Evolutionary conservation across 73 alveolate species (phyloP).

Genomic region (Stentor roeselii): DNA sequence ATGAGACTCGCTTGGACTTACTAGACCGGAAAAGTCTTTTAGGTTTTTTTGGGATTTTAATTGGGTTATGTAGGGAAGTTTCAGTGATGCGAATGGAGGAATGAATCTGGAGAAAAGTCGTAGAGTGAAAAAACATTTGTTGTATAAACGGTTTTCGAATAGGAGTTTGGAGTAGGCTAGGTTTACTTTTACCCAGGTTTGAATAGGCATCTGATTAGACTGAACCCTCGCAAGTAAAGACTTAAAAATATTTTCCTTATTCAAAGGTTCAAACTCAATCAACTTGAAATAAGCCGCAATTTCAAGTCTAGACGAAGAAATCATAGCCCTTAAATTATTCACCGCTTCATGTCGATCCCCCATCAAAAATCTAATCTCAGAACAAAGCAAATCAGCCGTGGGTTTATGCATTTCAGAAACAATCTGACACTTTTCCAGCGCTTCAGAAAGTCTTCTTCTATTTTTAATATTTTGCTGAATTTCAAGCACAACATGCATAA

Average conservation of each 20-base stretch:
- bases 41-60: too few relatives aligned
- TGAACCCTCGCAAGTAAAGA: background rate
- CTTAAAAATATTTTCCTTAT: background rate
- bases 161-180: background rate
- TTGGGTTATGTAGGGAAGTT: background rate
- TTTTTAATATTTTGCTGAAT: background rate
- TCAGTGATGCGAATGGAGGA: background rate
- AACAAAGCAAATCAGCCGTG: background rate
- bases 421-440: background rate
- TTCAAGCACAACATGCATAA: too few relatives aligned
- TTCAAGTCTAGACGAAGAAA: background rate
- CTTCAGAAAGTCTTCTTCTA: background rate
- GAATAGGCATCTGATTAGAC: background rate
- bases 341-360: constrained; percentile 10
- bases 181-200: background rate
- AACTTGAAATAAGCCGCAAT: background rate
- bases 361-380: background rate
- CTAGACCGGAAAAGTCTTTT: background rate
- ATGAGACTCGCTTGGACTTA: background rate
- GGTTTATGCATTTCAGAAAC: background rate
- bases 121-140: too few relatives aligned
- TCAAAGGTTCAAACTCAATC: background rate
- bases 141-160: background rate
- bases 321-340: background rate
- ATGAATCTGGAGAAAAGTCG: background rate